Evolutionary conservation across 192 early-diverging fungal species (phyloP), one percentile per base, ranked within the genome.

Genomic region (Lobosporangium transversale): DNA sequence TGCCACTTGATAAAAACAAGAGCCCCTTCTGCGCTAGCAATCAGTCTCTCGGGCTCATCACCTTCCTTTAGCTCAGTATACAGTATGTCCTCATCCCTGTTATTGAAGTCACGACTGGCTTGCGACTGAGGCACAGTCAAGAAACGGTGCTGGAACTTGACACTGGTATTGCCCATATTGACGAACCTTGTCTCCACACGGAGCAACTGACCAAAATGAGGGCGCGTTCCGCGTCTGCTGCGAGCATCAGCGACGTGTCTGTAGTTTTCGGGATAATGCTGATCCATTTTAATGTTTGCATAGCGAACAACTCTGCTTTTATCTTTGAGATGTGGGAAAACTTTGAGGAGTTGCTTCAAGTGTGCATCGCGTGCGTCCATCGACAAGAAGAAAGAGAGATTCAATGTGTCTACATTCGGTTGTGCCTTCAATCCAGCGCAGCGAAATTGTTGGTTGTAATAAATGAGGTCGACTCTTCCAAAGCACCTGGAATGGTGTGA

Each of bases 1-100:
- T 67, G 58, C 73, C 73, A 76, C 33, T 67, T 61, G 21, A 76
- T 52, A 23, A 61, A 76, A 3, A 76, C 73, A 48, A 67, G 26
- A 5, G 35, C 32, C 37, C 73, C 73, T 7, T 62, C 73, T 4
- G 73, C 73, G n/a, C 64, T 76, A 26, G 73, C 73, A 60, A 76
- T 62, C 23, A 66, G n/a, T 11, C 73, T 30, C n/a, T 52, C 73
- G 0, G 73, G 64, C 48, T 76, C 73, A 2, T 76, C 64, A 24
- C 32, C 73, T 12, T 60, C 62, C 2, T 66, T 47, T 35, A 60
- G 23, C 18, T 24, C 26, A 1, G 70, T 3, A 20, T 73, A 73
- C 4, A 53, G 50, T 9, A 60, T 29, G 35, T 76, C 64, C 47
- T 76, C 47, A 40, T 58, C 50, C 24, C 64, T 40, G 58, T 62